Base-by-base conservation (phyloP, 2,329 filamentous ascomycete species). In the Sporothrix brasiliensis region DNA sequence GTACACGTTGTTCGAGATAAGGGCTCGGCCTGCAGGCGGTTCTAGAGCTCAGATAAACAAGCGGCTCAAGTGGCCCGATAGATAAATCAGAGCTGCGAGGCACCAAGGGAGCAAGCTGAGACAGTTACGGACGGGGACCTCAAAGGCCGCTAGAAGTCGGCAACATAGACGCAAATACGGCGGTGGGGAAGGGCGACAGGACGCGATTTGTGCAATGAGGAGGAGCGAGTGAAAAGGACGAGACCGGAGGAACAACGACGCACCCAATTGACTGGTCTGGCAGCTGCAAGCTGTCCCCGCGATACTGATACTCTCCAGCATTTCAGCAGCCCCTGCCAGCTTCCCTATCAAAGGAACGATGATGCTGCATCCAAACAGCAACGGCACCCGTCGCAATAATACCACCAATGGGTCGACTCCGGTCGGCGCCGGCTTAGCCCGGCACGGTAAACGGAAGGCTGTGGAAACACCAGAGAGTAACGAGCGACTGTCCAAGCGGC, bases 401-500 rank as follows among this genome's bases (percentile, higher is more conserved):
- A 27, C 21, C 27, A 30, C 24, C 53, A 56, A 56, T 34, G 19
- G 39, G 9, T 9, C 16, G 39, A 11, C 7, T 11, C 34, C 52
- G 34, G 47, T 27, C 24, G 54, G 53, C 34, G 27, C 53, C 24
- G 56, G 68, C 53, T 66, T 72, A 47, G 66, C 71, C 27, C 73
- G 67, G 72, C 77, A 78, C 75, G 81, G 83, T 76, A 90, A 90
- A 81, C 81, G 88, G 75, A 90, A 89, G 79, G 86, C 87, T 71
- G 85, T 79, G 16, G 86, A 87, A 72, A 84, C 54, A 13, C 77
- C 77, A n/a, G 76, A 79, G 21, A 75, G 87, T 76, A 88, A 87
- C 74, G 87, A 96, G 81, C 90, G 93, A 68, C 86, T 97, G 73
- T 91, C 91, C 61, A 97, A 97, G 83, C 87, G 91, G 74, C 85